A percentile compares a stretch with the other conserved stretches of the same genome.
These are phyloP conservation scores for Plasmodium gaboni DNA, from an alignment of 169 alveolate species.

Conservation along the genomic window DNA sequence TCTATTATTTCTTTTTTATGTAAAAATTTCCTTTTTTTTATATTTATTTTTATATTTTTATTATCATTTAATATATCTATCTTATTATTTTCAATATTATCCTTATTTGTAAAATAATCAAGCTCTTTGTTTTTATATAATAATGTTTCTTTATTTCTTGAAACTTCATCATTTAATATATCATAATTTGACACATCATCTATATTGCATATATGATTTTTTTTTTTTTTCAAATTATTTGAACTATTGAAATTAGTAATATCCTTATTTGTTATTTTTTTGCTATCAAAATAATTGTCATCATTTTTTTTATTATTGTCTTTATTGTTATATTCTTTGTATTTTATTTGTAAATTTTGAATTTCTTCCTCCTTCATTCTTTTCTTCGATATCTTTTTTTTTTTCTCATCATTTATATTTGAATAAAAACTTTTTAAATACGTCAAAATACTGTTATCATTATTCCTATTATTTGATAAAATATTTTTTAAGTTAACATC, in stretches of 20 bases:
- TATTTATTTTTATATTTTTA: not conserved
- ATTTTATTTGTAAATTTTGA: not conserved
- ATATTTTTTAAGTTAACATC: constrained; percentile 30
- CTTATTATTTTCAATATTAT: not conserved
- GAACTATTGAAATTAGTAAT: not conserved
- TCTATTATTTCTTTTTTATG: constrained; percentile 70
- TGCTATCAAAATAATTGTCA: not conserved
- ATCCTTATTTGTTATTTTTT: not conserved
- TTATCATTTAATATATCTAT: not conserved
- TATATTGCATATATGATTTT: not conserved
- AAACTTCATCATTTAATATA: not conserved
- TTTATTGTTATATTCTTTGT: not conserved
- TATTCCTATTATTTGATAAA: constrained; percentile 43
- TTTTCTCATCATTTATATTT: constrained; percentile 40
- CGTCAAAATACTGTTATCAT: constrained; percentile 42
- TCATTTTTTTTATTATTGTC: not conserved
- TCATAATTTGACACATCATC: not conserved
- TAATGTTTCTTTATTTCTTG: not conserved
- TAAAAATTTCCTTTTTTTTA: constrained; percentile 11
- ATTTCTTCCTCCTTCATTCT: not conserved
- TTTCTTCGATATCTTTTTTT: too few relatives aligned
- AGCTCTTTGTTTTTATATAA: not conserved
- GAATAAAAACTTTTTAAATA: constrained; percentile 60
- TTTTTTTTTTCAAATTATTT: not conserved
- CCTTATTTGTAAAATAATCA: not conserved